A percentile compares a stretch with the other conserved stretches of the same genome.
phyloP scores from a whole-genome alignment of 495 filamentous ascomycete genomes.

The Podospora australis region DNA sequence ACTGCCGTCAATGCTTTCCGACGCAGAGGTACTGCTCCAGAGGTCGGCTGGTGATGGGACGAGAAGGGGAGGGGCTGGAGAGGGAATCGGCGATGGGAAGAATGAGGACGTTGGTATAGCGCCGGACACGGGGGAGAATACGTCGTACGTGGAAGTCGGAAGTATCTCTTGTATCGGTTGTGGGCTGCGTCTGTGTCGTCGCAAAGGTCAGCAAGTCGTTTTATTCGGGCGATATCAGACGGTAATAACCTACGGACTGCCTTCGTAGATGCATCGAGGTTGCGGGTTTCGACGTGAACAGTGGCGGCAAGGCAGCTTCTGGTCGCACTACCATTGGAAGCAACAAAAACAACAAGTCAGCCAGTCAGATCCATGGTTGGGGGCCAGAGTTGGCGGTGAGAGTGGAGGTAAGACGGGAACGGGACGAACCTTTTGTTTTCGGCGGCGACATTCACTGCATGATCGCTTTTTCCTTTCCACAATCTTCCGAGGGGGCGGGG shows the following conservation, averaged over 20 bases:
- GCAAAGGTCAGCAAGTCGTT: background rate
- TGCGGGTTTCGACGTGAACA: slow-evolving; percentile 9
- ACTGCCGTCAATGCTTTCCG: background rate
- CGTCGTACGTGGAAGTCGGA: background rate
- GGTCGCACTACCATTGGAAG: slow-evolving; percentile 3
- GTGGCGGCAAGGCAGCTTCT: slow-evolving; percentile 11
- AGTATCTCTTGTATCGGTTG: background rate
- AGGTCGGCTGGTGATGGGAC: background rate
- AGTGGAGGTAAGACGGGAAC: background rate
- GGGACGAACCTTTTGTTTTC: slow-evolving; percentile 15
- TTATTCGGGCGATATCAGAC: background rate
- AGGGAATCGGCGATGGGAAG: background rate
- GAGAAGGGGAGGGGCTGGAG: background rate
- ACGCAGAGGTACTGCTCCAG: background rate
- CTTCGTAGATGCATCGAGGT: slow-evolving; percentile 8
- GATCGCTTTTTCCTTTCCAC: slow-evolving; percentile 9
- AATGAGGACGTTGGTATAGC: background rate
- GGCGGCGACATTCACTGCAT: slow-evolving; percentile 12
- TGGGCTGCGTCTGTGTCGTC: background rate
- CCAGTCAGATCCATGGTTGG: too few species aligned
- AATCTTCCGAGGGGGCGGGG: background rate
- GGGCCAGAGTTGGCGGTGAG: background rate
- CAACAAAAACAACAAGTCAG: background rate
- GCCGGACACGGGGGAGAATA: background rate
- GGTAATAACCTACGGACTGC: slow-evolving; percentile 4